Evolutionary conservation across 192 early-diverging fungal species (phyloP).

Genomic region (Endogone sp.): DNA sequence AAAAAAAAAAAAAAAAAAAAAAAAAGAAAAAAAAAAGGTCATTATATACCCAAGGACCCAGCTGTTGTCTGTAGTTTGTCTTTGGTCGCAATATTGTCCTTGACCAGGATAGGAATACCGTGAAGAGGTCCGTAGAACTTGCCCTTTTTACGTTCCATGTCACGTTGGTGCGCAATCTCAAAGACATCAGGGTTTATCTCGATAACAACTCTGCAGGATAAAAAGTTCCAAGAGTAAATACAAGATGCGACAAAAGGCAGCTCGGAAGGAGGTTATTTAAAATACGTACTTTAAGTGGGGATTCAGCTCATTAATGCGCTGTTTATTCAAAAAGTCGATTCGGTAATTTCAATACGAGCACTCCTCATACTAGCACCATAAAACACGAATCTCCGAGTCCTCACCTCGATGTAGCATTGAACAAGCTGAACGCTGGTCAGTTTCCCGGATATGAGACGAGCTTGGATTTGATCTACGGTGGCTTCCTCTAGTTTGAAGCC

Average conservation of each 20-base stretch:
- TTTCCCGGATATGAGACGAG: neutral
- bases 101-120: conserved; percentile 32
- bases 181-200: conserved; percentile 30
- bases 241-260: neutral
- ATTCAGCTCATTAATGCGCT: too few species aligned
- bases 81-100: conserved; percentile 32
- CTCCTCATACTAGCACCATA: too few species aligned
- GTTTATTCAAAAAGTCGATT: too few species aligned
- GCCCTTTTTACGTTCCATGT: conserved; percentile 14
- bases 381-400: too few species aligned
- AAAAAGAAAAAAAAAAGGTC: conserved; percentile 2
- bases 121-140: conserved; percentile 18
- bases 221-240: neutral
- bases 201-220: conserved; percentile 21
- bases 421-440: conserved; percentile 10
- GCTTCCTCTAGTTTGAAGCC: conserved; percentile 18
- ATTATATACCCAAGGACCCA: conserved; percentile 16
- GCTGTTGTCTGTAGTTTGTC: conserved; percentile 31
- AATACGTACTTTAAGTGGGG: conserved; percentile 6
- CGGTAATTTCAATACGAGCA: too few species aligned
- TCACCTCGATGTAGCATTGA: too few species aligned
- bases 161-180: conserved; percentile 15
- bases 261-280: neutral
- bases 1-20: too few species aligned
- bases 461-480: conserved; percentile 7